Evolutionary conservation across 495 filamentous ascomycete genomes (phyloP).

Genomic region (Articulospora tetracladia): DNA sequence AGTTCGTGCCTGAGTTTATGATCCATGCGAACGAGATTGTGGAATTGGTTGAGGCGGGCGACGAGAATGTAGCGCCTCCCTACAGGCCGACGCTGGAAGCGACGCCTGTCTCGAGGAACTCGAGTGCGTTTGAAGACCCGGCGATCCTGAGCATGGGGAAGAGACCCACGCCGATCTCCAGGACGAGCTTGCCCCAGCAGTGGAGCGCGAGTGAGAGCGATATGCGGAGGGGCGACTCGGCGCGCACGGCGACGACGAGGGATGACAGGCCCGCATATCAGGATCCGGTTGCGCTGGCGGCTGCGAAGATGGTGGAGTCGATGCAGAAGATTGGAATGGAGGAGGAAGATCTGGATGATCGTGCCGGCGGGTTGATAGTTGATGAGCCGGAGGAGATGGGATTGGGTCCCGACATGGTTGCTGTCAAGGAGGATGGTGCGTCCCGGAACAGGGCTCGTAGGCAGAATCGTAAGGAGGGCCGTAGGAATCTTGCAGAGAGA

Average conservation of each 20-base stretch:
- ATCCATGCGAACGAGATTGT: conserved; percentile 36
- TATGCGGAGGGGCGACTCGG: conserved; percentile 18
- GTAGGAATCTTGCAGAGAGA: conserved; percentile 3
- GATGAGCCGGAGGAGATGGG: conserved; percentile 11
- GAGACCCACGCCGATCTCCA: conserved; percentile 18
- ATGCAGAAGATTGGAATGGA: conserved; percentile 16
- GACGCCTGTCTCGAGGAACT: neutral
- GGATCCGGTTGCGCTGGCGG: conserved; percentile 5
- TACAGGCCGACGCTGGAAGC: neutral
- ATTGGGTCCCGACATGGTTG: conserved; percentile 30
- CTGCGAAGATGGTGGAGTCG: conserved; percentile 14
- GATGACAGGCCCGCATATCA: conserved; percentile 4
- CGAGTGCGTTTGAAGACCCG: conserved; percentile 44
- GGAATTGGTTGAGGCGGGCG: conserved; percentile 32
- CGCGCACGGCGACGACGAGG: conserved; percentile 8
- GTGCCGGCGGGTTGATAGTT: conserved; percentile 9
- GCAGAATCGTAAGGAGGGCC: conserved; percentile 9
- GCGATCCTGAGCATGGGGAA: conserved; percentile 49
- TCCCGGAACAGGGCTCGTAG: conserved; percentile 6
- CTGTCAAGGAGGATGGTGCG: conserved; percentile 5
- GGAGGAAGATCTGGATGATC: conserved; percentile 3
- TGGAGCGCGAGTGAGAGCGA: conserved; percentile 4
- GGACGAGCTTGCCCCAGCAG: conserved; percentile 4
- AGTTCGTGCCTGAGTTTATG: conserved; percentile 31
- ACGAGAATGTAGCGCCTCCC: conserved; percentile 19